Conservation (phyloP, 2,329 filamentous ascomycete genomes). For the Hypoxylon sp. region DNA sequence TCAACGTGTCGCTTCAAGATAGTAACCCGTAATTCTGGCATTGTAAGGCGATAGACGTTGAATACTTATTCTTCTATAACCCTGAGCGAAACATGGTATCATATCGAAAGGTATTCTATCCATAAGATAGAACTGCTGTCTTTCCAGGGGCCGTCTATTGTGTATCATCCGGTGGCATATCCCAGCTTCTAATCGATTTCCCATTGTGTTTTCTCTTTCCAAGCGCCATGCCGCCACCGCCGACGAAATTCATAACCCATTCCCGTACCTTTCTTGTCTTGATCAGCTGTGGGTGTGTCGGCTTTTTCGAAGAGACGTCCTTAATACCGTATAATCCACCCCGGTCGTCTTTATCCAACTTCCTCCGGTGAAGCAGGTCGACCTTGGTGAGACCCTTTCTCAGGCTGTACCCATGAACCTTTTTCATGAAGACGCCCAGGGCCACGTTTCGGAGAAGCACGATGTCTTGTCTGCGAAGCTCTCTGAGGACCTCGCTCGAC, state of each 20-base stretch:
- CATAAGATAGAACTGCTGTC: not conserved
- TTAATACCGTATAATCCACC: constrained; percentile 65
- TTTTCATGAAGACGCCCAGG: constrained; percentile 75
- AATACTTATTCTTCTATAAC: too few species aligned
- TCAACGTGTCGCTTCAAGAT: too few species aligned
- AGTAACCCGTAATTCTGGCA: too few species aligned
- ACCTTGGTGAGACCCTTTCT: constrained; percentile 74
- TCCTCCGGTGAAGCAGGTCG: constrained; percentile 68
- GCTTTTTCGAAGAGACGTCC: constrained; percentile 53
- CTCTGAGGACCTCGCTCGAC: constrained; percentile 37
- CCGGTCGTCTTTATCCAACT: constrained; percentile 58
- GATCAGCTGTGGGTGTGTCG: constrained; percentile 59
- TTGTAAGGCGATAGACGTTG: too few species aligned
- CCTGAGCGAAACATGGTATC: not conserved
- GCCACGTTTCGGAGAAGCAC: constrained; percentile 82
- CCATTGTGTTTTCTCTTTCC: constrained; percentile 42
- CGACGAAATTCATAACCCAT: constrained; percentile 79
- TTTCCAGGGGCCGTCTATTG: constrained; percentile 31
- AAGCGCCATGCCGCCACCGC: constrained; percentile 43
- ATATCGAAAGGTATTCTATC: not conserved
- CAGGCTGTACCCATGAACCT: constrained; percentile 86
- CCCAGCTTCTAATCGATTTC: constrained; percentile 43
- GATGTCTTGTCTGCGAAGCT: constrained; percentile 75
- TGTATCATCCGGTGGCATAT: constrained; percentile 45
- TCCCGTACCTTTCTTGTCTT: constrained; percentile 74